phyloP scores from a whole-genome alignment of 495 filamentous ascomycete species.

The Podospora australis region DNA sequence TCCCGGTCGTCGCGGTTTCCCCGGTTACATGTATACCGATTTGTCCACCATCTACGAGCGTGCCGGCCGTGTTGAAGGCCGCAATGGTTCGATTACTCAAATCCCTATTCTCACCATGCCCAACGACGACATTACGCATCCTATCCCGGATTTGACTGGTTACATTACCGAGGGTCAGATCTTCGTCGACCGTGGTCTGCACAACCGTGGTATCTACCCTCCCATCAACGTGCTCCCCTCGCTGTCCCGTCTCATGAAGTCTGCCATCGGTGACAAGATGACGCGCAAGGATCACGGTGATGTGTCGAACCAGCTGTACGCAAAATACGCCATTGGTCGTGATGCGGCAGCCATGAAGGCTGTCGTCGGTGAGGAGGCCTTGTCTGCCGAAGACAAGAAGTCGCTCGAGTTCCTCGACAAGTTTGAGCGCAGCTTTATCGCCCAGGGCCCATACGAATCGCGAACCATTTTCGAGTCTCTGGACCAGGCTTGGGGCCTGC shows the following conservation, averaged over 20 bases:
- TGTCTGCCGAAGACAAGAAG: constrained; percentile 93
- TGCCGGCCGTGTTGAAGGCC: constrained; percentile 94
- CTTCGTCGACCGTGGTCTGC: constrained; percentile 87
- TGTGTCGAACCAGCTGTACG: constrained; percentile 98
- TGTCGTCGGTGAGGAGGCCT: constrained; percentile 94
- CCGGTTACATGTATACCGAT: constrained; percentile 99
- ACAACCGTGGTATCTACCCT: constrained; percentile 96
- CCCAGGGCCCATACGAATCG: constrained; percentile 84
- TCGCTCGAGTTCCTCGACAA: constrained; percentile 97
- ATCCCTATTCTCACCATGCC: constrained; percentile 99
- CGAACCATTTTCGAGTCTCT: constrained; percentile 86
- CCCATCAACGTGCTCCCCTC: constrained; percentile 99
- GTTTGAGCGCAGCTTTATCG: constrained; percentile 91
- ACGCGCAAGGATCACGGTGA: constrained; percentile 95
- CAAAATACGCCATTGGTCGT: constrained; percentile 98
- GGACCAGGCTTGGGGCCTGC: constrained; percentile 90
- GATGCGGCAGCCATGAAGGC: constrained; percentile 99
- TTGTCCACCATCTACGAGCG: constrained; percentile 99
- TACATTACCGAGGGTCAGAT: constrained; percentile 99
- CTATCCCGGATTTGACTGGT: constrained; percentile 96
- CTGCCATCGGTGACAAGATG: constrained; percentile 93
- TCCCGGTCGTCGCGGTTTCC: constrained; percentile 97
- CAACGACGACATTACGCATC: constrained; percentile 99
- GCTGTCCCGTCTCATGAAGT: constrained; percentile 99
- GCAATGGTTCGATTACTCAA: constrained; percentile 97